phyloP scores from a whole-genome alignment of 129 eudicot genomes.

The Saussurea involucrata region DNA sequence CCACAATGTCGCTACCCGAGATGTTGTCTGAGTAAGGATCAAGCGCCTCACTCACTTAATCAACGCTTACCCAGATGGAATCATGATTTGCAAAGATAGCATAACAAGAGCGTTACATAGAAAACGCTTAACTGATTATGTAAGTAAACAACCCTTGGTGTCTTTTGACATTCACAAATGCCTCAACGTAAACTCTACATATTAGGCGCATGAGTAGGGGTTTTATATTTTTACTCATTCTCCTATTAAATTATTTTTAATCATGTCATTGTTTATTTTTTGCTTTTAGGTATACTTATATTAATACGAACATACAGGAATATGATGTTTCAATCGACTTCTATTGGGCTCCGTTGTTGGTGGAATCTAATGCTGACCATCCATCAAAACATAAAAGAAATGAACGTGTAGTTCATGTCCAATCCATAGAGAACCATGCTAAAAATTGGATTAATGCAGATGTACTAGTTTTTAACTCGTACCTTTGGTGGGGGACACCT shows the following conservation, averaged over 20 bases:
- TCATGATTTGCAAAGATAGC: not conserved
- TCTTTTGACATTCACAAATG: not conserved
- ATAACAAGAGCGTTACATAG: not conserved
- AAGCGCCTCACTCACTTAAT: not conserved
- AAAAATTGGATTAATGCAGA: slow-evolving; percentile 55
- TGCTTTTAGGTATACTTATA: not conserved
- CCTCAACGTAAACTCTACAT: not conserved
- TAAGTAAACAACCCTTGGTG: not conserved
- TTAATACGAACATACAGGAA: slow-evolving; percentile 32
- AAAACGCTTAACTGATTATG: not conserved
- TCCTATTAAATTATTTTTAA: not conserved
- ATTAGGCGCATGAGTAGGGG: not conserved
- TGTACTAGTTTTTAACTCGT: slow-evolving; percentile 54
- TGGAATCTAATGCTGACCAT: slow-evolving; percentile 58
- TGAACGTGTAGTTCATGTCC: slow-evolving; percentile 32
- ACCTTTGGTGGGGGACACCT: slow-evolving; percentile 57
- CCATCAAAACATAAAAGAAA: slow-evolving; percentile 33
- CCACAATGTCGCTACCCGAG: not conserved
- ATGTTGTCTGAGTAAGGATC: not conserved
- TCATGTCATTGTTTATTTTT: not conserved
- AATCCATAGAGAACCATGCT: slow-evolving; percentile 53
- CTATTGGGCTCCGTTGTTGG: slow-evolving; percentile 60
- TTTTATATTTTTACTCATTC: not conserved
- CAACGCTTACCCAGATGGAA: not conserved
- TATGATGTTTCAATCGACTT: slow-evolving; percentile 50